phyloP scores from a whole-genome alignment of 1,139 yeast species.

The Yarrowia galli region DNA sequence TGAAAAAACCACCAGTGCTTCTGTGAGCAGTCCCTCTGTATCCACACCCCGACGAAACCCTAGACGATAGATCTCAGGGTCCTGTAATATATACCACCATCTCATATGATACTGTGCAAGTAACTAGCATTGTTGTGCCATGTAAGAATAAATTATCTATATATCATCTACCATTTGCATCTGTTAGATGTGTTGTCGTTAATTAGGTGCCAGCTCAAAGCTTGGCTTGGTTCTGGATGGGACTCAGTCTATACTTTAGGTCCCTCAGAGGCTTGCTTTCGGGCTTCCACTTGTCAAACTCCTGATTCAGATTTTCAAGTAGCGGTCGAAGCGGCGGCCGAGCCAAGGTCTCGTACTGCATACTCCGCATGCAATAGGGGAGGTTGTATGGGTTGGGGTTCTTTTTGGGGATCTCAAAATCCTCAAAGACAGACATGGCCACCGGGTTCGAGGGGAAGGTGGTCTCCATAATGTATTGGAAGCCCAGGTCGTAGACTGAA shows the following conservation, averaged over 20 bases:
- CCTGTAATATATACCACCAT: background rate
- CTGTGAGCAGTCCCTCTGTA: background rate
- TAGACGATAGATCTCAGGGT: background rate
- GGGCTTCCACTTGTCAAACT: slow-evolving; percentile 87
- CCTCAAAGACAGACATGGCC: slow-evolving; percentile 45
- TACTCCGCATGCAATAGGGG: slow-evolving; percentile 92
- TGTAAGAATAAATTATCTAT: slow-evolving; percentile 22
- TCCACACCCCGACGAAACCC: slow-evolving; percentile 23
- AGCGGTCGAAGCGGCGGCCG: slow-evolving; percentile 59
- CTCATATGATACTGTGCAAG: too few relatives aligned
- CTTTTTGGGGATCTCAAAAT: slow-evolving; percentile 47
- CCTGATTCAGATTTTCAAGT: slow-evolving; percentile 53
- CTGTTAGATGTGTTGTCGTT: background rate
- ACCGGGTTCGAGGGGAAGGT: slow-evolving; percentile 54
- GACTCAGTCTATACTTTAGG: slow-evolving; percentile 81
- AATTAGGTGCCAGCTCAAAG: background rate
- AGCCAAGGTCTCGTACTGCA: slow-evolving; percentile 61
- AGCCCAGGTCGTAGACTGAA: slow-evolving; percentile 80
- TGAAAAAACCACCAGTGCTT: background rate
- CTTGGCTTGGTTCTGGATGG: slow-evolving; percentile 51
- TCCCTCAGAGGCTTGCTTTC: slow-evolving; percentile 81
- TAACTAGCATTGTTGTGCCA: background rate
- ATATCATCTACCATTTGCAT: background rate
- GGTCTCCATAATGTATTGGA: slow-evolving; percentile 78
- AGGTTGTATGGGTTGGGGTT: slow-evolving; percentile 78